A percentile compares a stretch with the other conserved stretches of the same genome.
phyloP scores from a whole-genome alignment of 129 eudicot species.

The Chrysanthemum makinoi region DNA sequence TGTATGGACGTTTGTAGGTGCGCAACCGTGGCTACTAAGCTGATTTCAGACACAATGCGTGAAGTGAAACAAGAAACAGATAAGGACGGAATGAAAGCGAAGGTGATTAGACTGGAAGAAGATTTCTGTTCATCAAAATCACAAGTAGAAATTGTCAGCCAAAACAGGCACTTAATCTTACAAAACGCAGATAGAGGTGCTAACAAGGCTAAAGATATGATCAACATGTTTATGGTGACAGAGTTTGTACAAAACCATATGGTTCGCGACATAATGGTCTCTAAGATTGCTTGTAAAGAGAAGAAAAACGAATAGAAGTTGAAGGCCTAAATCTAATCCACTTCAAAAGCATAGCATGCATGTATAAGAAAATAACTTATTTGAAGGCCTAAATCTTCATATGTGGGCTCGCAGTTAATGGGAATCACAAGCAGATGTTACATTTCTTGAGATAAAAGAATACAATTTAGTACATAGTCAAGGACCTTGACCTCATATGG shows the following conservation, averaged over 20 bases:
- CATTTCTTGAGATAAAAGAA: conserved; percentile 18
- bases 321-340: too few species aligned
- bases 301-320: too few species aligned
- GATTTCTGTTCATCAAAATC: not conserved
- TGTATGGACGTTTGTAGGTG: conserved; percentile 17
- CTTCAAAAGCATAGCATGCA: too few species aligned
- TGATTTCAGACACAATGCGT: conserved; percentile 27
- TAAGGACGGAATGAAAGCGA: conserved; percentile 17
- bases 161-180: too few species aligned
- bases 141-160: too few species aligned
- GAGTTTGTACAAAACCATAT: too few species aligned
- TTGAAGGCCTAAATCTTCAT: not conserved
- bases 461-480: conserved; percentile 21
- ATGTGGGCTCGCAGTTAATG: not conserved
- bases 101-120: conserved; percentile 12
- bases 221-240: too few species aligned
- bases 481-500: conserved; percentile 6
- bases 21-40: conserved; percentile 20
- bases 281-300: too few species aligned
- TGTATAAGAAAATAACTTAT: not conserved
- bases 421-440: conserved; percentile 21
- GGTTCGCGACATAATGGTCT: too few species aligned
- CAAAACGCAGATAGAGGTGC: too few species aligned
- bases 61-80: conserved; percentile 22
- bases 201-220: too few species aligned